Conservation (phyloP, 768 basidiomycete species). For the Phylloporus rhodoxanthus region DNA sequence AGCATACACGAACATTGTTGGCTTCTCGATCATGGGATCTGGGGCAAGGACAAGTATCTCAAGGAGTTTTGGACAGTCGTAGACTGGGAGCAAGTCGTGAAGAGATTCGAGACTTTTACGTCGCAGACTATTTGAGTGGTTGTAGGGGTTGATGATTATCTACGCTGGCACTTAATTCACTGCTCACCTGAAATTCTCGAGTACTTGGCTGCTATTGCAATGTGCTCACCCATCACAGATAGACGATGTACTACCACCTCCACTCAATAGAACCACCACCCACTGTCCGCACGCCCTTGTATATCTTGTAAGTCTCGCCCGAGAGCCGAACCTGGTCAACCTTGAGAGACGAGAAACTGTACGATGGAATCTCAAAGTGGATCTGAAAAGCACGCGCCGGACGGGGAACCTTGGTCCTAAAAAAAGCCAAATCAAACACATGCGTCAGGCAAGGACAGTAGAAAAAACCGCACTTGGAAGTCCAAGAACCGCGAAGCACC, state of each 20-base stretch:
- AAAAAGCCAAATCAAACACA: slow-evolving; percentile 7
- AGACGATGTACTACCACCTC: slow-evolving; percentile 24
- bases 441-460: neutral
- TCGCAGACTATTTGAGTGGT: slow-evolving; percentile 6
- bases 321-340: slow-evolving; percentile 80
- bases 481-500: slow-evolving; percentile 74
- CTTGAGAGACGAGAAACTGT: slow-evolving; percentile 75
- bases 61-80: slow-evolving; percentile 78
- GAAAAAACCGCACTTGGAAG: slow-evolving; percentile 45
- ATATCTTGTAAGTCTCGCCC: slow-evolving; percentile 82
- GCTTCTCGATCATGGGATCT: slow-evolving; percentile 84
- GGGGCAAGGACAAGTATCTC: slow-evolving; percentile 87
- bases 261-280: slow-evolving; percentile 28
- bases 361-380: slow-evolving; percentile 59
- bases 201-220: neutral
- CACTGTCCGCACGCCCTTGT: slow-evolving; percentile 79
- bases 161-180: slow-evolving; percentile 15
- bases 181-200: slow-evolving; percentile 17
- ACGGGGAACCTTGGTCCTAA: slow-evolving; percentile 41
- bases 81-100: slow-evolving; percentile 62
- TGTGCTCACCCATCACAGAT: neutral
- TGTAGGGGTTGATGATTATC: slow-evolving; percentile 2
- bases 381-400: slow-evolving; percentile 74
- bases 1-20: slow-evolving; percentile 83
- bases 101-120: slow-evolving; percentile 26